Conservation (phyloP, 2,329 filamentous ascomycete genomes). For the Paracorniculantispora psalliotae region DNA sequence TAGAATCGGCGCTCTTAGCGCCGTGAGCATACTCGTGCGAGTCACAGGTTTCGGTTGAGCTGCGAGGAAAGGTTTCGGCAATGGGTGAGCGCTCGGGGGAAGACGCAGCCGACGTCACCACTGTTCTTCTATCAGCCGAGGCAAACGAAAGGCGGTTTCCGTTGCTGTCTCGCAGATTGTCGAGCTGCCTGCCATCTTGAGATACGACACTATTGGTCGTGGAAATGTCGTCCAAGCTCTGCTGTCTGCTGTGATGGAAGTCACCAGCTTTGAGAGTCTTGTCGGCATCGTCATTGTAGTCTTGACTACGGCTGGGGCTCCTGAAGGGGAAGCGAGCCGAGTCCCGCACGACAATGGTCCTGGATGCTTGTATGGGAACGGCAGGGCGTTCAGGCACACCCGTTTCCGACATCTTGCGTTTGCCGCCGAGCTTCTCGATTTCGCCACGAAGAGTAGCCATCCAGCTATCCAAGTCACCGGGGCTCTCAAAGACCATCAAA, state of each 20-base stretch:
- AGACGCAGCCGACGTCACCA: slow-evolving; percentile 54
- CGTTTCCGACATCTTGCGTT: slow-evolving; percentile 56
- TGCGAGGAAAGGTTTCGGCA: slow-evolving; percentile 41
- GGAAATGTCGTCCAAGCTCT: slow-evolving; percentile 50
- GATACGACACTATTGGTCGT: slow-evolving; percentile 53
- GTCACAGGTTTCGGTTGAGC: slow-evolving; percentile 18
- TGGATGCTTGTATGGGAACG: neutral
- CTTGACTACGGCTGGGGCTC: neutral
- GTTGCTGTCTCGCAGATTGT: slow-evolving; percentile 50
- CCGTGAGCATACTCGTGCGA: slow-evolving; percentile 17
- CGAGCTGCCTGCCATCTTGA: slow-evolving; percentile 54
- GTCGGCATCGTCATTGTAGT: slow-evolving; percentile 22
- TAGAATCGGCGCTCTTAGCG: slow-evolving; percentile 29
- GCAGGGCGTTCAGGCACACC: slow-evolving; percentile 40
- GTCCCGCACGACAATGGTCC: slow-evolving; percentile 26
- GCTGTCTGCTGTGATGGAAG: slow-evolving; percentile 31
- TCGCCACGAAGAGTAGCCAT: slow-evolving; percentile 62
- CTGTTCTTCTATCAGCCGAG: slow-evolving; percentile 56
- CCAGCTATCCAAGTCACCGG: slow-evolving; percentile 74
- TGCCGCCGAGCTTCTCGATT: slow-evolving; percentile 66
- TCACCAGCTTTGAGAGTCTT: slow-evolving; percentile 17
- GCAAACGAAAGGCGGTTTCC: slow-evolving; percentile 54
- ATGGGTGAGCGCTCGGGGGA: slow-evolving; percentile 55
- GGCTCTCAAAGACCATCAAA: slow-evolving; percentile 66
- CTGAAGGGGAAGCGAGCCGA: slow-evolving; percentile 38